These are phyloP conservation scores for Plasmodium ovale DNA, from an alignment of 169 alveolate species.

Conservation along the genomic window DNA sequence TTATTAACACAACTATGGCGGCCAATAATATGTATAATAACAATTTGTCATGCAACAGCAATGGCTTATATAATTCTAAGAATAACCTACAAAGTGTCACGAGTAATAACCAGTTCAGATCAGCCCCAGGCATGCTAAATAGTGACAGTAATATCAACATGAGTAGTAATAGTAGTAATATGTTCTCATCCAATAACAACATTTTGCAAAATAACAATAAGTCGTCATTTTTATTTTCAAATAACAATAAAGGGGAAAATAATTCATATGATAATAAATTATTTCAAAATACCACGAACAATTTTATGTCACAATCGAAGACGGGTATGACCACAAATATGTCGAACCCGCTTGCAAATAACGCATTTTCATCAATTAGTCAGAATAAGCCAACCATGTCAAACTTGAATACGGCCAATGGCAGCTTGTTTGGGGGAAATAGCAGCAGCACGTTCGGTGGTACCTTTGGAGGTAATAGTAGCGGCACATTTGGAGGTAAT, in stretches of 20 bases:
- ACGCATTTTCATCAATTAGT: constrained; percentile 7
- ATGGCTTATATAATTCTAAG: neutral
- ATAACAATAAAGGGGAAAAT: constrained; percentile 6
- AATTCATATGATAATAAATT: constrained; percentile 11
- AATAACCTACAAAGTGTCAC: neutral
- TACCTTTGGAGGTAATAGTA: neutral
- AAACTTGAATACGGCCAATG: neutral
- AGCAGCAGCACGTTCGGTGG: neutral
- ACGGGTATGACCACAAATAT: constrained; percentile 6
- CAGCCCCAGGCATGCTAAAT: neutral
- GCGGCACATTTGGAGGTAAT: neutral
- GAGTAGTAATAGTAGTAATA: constrained; percentile 5
- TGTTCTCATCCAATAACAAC: constrained; percentile 4
- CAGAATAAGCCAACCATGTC: constrained; percentile 8
- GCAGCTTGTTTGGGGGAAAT: neutral
- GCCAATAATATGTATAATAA: constrained; percentile 4
- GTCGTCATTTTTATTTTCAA: constrained; percentile 34
- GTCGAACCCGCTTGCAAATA: constrained; percentile 23
- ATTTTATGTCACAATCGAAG: neutral
- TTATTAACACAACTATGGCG: constrained; percentile 7
- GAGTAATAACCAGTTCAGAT: constrained; percentile 4
- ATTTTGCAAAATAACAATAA: constrained; percentile 9
- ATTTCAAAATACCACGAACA: constrained; percentile 22
- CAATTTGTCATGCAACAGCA: neutral
- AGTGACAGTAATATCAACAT: neutral